Base-by-base conservation (phyloP, 179 eudicot genomes). In the Silene noctiflora region DNA sequence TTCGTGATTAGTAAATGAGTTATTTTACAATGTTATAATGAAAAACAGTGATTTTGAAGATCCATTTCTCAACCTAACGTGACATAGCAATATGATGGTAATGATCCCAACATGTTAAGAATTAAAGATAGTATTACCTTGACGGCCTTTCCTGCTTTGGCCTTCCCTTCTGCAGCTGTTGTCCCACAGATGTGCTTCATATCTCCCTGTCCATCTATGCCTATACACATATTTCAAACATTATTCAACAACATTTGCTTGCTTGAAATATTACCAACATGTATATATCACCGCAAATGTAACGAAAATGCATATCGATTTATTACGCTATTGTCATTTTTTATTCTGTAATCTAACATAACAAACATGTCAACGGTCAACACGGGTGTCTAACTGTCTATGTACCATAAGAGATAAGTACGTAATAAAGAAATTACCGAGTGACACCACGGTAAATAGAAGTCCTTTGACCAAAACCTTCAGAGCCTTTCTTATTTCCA, bases 141-240 rank as follows among this genome's bases (percentile, higher is more conserved):
- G 95, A 71, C 91, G 90, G n/a, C 95, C 95, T 84, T 90, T 90
- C 79, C 95, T 88, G 80, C 86, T 89, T 56, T 89, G 93, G 39
- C 93, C 93, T 80, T 89, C 93, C 74, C 87, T 89, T 78, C 88
- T 86, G 81, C 91, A 89, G 77, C 86, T 89, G 66, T 87, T 89
- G 67, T 89, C 93, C 93, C 93, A 89, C 44, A 89, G 77, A 83
- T 89, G 93, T 27, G 93, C 93, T 83, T 89, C 93, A 79, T 89
- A 89, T 81, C 93, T 84, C 53, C 91, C 90, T 17, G 91, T 89
- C 91, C 91, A 87, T 74, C 91, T 86, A 85, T 86, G 91, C 84
- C 93, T 87, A 55, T 35, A 11, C 11, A 7, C 14, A 55, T n/a
- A 16, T 13, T 24, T 24, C 16, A 24, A 14, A 25, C 12, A 53